phyloP scores from a whole-genome alignment of 352 stramenopile species.

The Globisporangium mamillatum region DNA sequence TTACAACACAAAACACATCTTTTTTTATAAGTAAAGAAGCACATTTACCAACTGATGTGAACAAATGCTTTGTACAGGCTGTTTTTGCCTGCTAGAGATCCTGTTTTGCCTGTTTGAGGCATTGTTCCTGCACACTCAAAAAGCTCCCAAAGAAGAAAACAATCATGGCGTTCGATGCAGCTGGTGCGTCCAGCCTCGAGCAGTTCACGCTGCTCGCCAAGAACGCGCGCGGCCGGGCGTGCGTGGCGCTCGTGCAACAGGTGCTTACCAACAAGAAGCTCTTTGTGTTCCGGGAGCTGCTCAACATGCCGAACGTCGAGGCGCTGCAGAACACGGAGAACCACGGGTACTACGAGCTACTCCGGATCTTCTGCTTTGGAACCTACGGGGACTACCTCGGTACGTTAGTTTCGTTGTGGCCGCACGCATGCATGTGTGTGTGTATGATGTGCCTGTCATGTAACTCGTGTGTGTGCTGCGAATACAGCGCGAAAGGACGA shows the following conservation, averaged over 20 bases:
- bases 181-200: conserved; percentile 75
- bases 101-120: too few relatives aligned
- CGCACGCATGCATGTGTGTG: background rate
- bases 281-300: conserved; percentile 92
- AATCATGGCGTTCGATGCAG: conserved; percentile 66
- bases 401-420: conserved; percentile 21
- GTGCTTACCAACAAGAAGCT: conserved; percentile 91
- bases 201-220: conserved; percentile 93
- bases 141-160: background rate
- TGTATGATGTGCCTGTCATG: background rate
- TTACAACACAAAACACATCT: too few relatives aligned
- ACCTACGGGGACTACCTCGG: conserved; percentile 83
- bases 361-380: conserved; percentile 91
- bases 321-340: conserved; percentile 72
- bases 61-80: too few relatives aligned
- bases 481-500: conserved; percentile 51
- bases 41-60: too few relatives aligned
- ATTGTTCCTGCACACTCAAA: too few relatives aligned
- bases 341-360: conserved; percentile 71
- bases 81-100: too few relatives aligned
- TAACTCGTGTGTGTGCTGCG: background rate
- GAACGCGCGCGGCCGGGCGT: conserved; percentile 86
- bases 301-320: conserved; percentile 90
- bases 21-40: too few relatives aligned
- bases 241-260: conserved; percentile 91